Evolutionary conservation across 768 basidiomycete species (phyloP).

Genomic region (Cystofilobasidium bisporidii): DNA sequence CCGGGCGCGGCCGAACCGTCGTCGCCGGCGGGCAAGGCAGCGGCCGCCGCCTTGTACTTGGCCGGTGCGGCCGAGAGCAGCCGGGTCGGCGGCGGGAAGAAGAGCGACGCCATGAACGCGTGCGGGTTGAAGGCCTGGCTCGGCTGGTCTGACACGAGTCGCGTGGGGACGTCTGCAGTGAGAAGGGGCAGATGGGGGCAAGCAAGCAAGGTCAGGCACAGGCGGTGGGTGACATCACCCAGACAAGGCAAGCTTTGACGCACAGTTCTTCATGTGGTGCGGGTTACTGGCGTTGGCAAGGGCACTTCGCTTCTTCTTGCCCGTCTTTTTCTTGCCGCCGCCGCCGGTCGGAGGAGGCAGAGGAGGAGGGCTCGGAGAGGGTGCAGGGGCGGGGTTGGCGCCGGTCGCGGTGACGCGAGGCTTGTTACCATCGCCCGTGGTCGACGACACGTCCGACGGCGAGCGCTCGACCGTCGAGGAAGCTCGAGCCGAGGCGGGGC

Average conservation of each 20-base stretch:
- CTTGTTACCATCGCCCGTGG: too few species aligned
- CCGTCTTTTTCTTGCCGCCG: constrained; percentile 42
- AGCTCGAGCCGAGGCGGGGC: too few species aligned
- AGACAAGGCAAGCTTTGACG: too few species aligned
- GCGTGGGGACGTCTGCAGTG: constrained; percentile 8
- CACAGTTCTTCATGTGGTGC: constrained; percentile 80
- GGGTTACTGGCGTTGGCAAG: constrained; percentile 89
- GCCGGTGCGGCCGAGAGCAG: constrained; percentile 35
- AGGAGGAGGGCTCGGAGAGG: not conserved
- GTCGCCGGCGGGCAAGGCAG: constrained; percentile 12
- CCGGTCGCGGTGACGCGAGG: too few species aligned
- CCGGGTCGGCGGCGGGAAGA: constrained; percentile 34
- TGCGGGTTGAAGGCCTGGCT: not conserved
- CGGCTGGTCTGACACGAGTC: constrained; percentile 21
- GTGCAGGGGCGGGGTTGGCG: too few species aligned
- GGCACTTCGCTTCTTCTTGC: constrained; percentile 91
- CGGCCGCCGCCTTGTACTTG: constrained; percentile 7
- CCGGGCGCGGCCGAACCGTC: constrained; percentile 31
- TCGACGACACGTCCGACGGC: too few species aligned
- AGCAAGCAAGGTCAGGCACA: too few species aligned
- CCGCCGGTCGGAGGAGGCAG: not conserved
- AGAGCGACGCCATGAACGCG: constrained; percentile 11
- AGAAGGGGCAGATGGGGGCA: constrained; percentile 49
- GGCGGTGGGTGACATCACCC: too few species aligned
- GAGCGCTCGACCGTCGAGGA: too few species aligned